Evolutionary conservation across 331 rosid genomes (phyloP), one percentile per base, ranked within the genome.

Genomic region (Spiraea crenata): DNA sequence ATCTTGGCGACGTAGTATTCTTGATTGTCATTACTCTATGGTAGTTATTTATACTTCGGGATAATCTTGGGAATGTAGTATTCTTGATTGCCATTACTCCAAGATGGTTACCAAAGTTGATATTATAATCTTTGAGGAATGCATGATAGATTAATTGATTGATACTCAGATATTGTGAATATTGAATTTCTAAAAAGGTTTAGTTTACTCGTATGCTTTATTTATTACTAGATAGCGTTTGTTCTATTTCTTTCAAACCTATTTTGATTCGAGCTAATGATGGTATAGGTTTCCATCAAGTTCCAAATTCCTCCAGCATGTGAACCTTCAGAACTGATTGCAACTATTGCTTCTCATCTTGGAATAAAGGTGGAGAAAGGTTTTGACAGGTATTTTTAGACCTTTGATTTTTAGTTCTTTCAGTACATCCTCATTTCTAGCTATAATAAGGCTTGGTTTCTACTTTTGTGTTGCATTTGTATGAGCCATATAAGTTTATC

Each of bases 221-320:
- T 37, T 7, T 38, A 17, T 67, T 55, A 41, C 42, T 13, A 17
- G 6, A 20, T 54, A 8, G 2, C 14, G 25, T 46, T 68, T 45
- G 31, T 45, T 5, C 60, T 39, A 49, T 59, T 25, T 4, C 49
- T 15, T 25, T 41, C 16, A 16, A 44, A 50, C 9, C 4, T 3
- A 5, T 47, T 16, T 41, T 78, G 65, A 85, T 77, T 57, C 65
- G 60, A 65, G 71, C 41, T 31, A 59, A 63, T 72, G 15, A 59
- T 77, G 54, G 69, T 83, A 20, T 66, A 87, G 98, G 82, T 90
- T 57, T 75, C 88, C 47, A 58, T 87, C 63, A 89, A 84, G 82
- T 89, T 93, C 78, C 92, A 87, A 79, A 68, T 89, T 78, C 96
- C 97, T 77, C 81, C 91, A 15, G 81, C 84, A 8, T 84, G 96